Evolutionary conservation across 768 basidiomycete genomes (phyloP).

Genomic region (Dentipellis fragilis): DNA sequence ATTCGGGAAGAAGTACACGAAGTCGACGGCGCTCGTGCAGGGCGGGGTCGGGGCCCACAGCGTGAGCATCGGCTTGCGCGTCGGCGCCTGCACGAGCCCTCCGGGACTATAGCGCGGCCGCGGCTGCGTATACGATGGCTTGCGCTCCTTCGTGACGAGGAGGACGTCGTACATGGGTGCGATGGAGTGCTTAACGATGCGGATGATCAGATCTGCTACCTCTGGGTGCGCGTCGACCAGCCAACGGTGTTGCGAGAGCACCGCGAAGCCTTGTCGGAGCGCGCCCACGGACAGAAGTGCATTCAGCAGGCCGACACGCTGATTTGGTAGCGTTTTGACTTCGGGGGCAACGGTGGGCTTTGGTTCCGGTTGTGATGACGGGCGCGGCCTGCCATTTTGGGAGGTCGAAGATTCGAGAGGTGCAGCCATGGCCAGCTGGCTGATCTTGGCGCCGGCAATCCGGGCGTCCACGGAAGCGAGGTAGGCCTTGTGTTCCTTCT

Average conservation of each 20-base stretch:
- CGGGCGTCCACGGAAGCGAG: constrained; percentile 49
- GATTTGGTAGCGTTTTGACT: constrained; percentile 44
- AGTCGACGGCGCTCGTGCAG: constrained; percentile 61
- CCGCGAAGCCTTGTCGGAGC: constrained; percentile 62
- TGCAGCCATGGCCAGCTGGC: constrained; percentile 77
- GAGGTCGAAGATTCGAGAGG: constrained; percentile 52
- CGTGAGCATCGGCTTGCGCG: constrained; percentile 61
- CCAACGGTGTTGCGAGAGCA: constrained; percentile 81
- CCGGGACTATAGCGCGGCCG: constrained; percentile 53
- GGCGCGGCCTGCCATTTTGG: constrained; percentile 28
- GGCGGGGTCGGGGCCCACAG: constrained; percentile 75
- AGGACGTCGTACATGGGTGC: constrained; percentile 49
- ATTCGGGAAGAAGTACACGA: constrained; percentile 84
- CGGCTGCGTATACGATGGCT: constrained; percentile 50
- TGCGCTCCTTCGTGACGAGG: constrained; percentile 48
- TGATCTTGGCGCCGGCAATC: constrained; percentile 59
- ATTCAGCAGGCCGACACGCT: constrained; percentile 68
- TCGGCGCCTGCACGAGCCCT: constrained; percentile 40
- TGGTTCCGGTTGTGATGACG: constrained; percentile 27
- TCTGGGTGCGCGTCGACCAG: constrained; percentile 72
- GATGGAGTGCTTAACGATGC: constrained; percentile 61
- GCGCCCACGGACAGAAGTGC: constrained; percentile 86
- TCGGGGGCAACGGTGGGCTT: constrained; percentile 27
- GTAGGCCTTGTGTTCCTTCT: constrained; percentile 50
- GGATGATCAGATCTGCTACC: constrained; percentile 79